Percentiles rank a stretch among this genome's conserved stretches.
These are phyloP conservation scores for Stenogyne calaminthoides DNA, from an alignment of 305 asterid species.

Conservation along the genomic window DNA sequence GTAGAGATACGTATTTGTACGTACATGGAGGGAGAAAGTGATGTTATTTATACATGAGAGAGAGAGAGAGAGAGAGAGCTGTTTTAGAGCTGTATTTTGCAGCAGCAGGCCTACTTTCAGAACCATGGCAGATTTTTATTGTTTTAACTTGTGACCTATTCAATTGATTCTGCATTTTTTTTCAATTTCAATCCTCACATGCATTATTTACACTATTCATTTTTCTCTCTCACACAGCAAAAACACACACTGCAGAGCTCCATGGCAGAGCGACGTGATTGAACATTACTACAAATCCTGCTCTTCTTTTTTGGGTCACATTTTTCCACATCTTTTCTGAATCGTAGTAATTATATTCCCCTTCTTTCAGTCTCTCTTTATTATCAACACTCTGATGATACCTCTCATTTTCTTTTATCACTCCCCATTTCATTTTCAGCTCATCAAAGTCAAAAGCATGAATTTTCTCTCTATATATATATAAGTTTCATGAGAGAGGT, in stretches of 20 bases:
- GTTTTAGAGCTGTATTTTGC: slow-evolving; percentile 41
- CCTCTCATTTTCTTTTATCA: slow-evolving; percentile 14
- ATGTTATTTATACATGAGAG: slow-evolving; percentile 9
- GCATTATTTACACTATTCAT: slow-evolving; percentile 26
- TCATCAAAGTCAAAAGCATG: not conserved
- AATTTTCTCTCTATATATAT: not conserved
- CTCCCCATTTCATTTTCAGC: slow-evolving; percentile 28
- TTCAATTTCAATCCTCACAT: slow-evolving; percentile 23
- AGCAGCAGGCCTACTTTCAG: slow-evolving; percentile 50
- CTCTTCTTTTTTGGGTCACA: slow-evolving; percentile 38
- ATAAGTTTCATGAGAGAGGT: not conserved
- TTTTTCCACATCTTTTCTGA: slow-evolving; percentile 41
- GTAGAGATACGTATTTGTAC: slow-evolving; percentile 17
- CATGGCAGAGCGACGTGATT: slow-evolving; percentile 70
- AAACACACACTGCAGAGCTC: slow-evolving; percentile 37
- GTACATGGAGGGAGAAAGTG: slow-evolving; percentile 25
- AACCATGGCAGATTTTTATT: slow-evolving; percentile 47
- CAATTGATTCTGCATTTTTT: slow-evolving; percentile 46
- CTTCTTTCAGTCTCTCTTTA: slow-evolving; percentile 18
- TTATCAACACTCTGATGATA: slow-evolving; percentile 19
- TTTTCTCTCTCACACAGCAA: slow-evolving; percentile 38
- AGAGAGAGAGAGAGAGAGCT: slow-evolving; percentile 32
- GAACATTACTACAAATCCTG: slow-evolving; percentile 50
- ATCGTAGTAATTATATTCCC: slow-evolving; percentile 39
- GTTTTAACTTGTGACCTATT: slow-evolving; percentile 58